Evolutionary conservation across 108 stramenopile genomes (phyloP).

Genomic region (Ochromonas danica): DNA sequence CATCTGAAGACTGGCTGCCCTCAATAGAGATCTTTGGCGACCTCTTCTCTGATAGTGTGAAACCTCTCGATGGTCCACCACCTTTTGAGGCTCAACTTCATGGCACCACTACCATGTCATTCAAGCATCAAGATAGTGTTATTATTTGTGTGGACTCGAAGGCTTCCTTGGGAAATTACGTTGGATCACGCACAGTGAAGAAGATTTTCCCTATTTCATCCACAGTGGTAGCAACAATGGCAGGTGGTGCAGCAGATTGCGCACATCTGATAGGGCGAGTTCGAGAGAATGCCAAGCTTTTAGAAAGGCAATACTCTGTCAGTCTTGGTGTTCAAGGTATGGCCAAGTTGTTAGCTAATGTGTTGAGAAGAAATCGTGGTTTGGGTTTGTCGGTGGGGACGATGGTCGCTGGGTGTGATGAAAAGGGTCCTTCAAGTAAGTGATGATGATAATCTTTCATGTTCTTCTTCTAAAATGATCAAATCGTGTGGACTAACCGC

Average conservation of each 20-base stretch:
- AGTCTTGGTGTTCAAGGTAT: neutral
- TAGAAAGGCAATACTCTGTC: neutral
- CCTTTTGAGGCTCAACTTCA: too few relatives aligned
- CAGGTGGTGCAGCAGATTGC: slow-evolving; percentile 26
- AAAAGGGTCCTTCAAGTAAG: neutral
- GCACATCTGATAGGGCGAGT: neutral
- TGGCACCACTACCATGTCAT: slow-evolving; percentile 2
- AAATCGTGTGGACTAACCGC: neutral
- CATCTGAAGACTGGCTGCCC: too few relatives aligned
- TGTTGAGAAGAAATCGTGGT: neutral
- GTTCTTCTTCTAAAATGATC: neutral
- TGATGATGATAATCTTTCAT: neutral
- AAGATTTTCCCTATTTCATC: neutral
- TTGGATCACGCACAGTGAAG: slow-evolving; percentile 7
- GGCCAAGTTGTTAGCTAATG: neutral
- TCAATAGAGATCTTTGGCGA: too few relatives aligned
- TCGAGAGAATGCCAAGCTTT: neutral
- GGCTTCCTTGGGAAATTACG: neutral
- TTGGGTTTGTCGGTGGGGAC: neutral
- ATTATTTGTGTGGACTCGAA: slow-evolving; percentile 24
- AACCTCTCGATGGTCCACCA: too few relatives aligned
- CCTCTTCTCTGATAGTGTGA: too few relatives aligned
- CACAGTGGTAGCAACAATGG: slow-evolving; percentile 1
- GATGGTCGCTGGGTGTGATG: neutral
- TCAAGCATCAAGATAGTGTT: neutral